Percentiles rank a stretch among this genome's conserved stretches.
These are phyloP conservation scores for Cladosporium sp. DNA, from an alignment of 2,329 filamentous ascomycete genomes.

Conservation along the genomic window DNA sequence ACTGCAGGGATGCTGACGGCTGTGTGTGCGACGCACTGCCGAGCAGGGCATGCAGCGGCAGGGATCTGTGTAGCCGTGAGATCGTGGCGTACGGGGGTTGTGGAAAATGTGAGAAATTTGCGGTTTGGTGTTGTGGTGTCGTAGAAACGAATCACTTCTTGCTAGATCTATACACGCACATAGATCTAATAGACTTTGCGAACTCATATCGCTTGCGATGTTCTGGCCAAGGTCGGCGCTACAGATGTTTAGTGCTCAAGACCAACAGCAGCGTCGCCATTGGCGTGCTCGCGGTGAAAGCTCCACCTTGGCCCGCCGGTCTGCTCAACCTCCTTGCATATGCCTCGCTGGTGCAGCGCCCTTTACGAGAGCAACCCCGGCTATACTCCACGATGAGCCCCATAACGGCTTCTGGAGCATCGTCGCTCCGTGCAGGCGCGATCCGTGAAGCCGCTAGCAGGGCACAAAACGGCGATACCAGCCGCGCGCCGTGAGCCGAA, in stretches of 20 bases:
- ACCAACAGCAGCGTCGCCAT: neutral
- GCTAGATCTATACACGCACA: neutral
- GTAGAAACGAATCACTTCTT: no score
- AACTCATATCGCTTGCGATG: neutral
- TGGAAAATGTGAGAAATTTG: neutral
- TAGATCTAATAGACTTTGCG: neutral
- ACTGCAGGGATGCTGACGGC: neutral
- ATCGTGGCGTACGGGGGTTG: neutral
- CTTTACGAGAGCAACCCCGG: neutral
- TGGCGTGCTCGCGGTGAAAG: neutral
- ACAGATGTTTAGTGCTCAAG: neutral
- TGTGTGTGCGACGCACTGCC: neutral
- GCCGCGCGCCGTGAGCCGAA: neutral
- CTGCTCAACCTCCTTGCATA: slow-evolving; percentile 10
- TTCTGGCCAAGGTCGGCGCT: neutral
- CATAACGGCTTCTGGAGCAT: neutral
- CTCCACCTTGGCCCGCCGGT: neutral
- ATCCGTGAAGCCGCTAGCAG: slow-evolving; percentile 9
- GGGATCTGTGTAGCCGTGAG: neutral
- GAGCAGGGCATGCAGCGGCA: neutral
- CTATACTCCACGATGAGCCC: neutral
- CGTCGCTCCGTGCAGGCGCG: neutral
- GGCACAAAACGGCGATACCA: neutral
- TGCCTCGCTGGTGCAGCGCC: neutral
- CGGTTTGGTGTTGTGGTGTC: no score